Conservation (phyloP, 2,329 filamentous ascomycete species). For the Fusarium torreyae region DNA sequence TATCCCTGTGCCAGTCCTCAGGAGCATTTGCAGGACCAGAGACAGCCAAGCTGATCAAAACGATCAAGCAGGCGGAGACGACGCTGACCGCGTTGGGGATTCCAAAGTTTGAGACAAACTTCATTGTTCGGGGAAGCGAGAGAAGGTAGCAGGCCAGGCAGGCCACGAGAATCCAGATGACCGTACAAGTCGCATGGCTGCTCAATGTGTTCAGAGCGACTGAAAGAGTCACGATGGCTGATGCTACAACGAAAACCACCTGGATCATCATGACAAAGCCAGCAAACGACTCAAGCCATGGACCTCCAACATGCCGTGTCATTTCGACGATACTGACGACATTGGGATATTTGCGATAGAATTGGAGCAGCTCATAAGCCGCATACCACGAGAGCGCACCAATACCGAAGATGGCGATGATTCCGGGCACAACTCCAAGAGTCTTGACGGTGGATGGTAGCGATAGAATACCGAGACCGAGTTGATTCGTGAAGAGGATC, state of each 20-base stretch:
- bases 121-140: constrained; percentile 45
- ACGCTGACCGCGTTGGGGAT: constrained; percentile 46
- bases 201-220: constrained; percentile 45
- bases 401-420: constrained; percentile 75
- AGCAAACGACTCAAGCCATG: constrained; percentile 35
- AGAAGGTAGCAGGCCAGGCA: constrained; percentile 36
- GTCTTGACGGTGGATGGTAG: constrained; percentile 78
- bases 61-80: constrained; percentile 38
- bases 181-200: constrained; percentile 41
- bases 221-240: constrained; percentile 38
- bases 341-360: constrained; percentile 77
- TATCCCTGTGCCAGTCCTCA: constrained; percentile 36
- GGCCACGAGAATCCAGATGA: constrained; percentile 40
- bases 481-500: constrained; percentile 49
- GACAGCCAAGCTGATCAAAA: constrained; percentile 41
- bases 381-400: constrained; percentile 74
- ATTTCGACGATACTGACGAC: constrained; percentile 79
- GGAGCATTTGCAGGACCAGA: constrained; percentile 40
- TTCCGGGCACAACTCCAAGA: constrained; percentile 75
- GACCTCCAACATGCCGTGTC: constrained; percentile 65
- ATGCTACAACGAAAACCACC: constrained; percentile 43
- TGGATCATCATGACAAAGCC: constrained; percentile 46
- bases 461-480: constrained; percentile 66
- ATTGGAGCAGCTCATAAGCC: constrained; percentile 69
- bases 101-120: constrained; percentile 44